Evolutionary conservation across 768 basidiomycete species (phyloP), one percentile per base, ranked within the genome.

Genomic region (Leccinum fibrillosum): DNA sequence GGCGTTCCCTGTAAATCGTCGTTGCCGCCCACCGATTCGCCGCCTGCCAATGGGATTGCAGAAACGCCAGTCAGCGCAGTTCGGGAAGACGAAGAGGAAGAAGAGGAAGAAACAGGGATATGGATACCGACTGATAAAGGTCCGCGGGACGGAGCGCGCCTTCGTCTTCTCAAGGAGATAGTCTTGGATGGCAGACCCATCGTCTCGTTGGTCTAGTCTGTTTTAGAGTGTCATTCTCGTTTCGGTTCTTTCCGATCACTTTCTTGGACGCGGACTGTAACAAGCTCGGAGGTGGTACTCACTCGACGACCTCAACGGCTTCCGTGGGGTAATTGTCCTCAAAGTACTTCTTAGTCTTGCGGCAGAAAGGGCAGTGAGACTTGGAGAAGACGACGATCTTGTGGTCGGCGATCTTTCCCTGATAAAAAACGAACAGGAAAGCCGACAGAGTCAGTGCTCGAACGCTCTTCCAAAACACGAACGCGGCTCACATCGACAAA

Each of bases 81-180:
- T 23, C 21, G 10, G 11, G 19, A 12, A 0, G 23, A 35, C 0
- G 34, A 10, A 4, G 11, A 13, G 10, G 5, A 5, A n/a, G 26
- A 32, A n/a, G 23, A 30, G 17, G 37, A 39, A 39, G 17, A 8
- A n/a, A 6, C 17, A 9, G 17, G 17, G 37, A 39, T 4, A 39
- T n/a, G 9, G 37, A 53, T 3, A 69, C 78, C 53, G 59, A 90
- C 88, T 81, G 67, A 92, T 80, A 75, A 90, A 93, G 57, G 90
- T 79, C 66, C 85, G 89, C 30, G 91, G 91, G 5, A 93, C 91
- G 11, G 86, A 87, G 21, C 81, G 71, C 63, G 88, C 90, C 0
- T 78, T 79, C 0, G 88, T 89, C 79, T 84, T 87, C 63, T 80
- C 55, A 2, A 11, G 21, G 4, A 94, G 77, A 64, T 91, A 92